Conservation (phyloP, 495 filamentous ascomycete genomes). For the Penicillium maclennaniae region DNA sequence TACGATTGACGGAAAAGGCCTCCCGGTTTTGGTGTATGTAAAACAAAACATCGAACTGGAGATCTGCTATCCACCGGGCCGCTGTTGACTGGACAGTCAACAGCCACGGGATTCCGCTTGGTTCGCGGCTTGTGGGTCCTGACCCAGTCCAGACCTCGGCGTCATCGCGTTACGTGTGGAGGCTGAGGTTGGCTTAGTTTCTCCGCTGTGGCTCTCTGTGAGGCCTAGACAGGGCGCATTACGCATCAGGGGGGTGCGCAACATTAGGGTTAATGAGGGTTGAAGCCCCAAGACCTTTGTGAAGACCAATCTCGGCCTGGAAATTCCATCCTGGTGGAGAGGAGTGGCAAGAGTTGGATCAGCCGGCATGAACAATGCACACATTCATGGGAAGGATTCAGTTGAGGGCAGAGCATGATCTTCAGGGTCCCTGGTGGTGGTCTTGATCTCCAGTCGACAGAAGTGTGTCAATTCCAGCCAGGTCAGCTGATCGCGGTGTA, state of each 20-base stretch:
- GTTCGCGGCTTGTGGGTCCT: neutral
- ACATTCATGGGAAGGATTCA: no score
- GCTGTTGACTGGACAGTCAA: neutral
- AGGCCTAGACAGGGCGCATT: neutral
- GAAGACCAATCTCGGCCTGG: neutral
- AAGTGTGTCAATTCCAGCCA: no score
- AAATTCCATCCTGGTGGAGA: no score
- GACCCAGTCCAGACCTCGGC: neutral
- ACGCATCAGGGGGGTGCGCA: neutral
- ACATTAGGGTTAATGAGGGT: no score
- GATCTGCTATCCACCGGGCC: neutral
- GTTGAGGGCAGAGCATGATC: no score
- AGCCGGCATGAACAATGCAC: no score
- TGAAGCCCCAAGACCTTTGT: neutral
- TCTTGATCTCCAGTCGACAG: no score
- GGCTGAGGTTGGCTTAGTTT: neutral
- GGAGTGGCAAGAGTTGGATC: no score
- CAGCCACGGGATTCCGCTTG: neutral
- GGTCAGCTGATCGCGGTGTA: no score
- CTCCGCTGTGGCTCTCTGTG: neutral
- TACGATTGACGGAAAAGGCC: neutral
- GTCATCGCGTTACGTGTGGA: conserved; percentile 11
- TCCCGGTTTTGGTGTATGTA: no score
- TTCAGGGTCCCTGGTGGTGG: no score
- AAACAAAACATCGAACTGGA: neutral